phyloP scores from a whole-genome alignment of 306 rosid species.

The Urtica urens region DNA sequence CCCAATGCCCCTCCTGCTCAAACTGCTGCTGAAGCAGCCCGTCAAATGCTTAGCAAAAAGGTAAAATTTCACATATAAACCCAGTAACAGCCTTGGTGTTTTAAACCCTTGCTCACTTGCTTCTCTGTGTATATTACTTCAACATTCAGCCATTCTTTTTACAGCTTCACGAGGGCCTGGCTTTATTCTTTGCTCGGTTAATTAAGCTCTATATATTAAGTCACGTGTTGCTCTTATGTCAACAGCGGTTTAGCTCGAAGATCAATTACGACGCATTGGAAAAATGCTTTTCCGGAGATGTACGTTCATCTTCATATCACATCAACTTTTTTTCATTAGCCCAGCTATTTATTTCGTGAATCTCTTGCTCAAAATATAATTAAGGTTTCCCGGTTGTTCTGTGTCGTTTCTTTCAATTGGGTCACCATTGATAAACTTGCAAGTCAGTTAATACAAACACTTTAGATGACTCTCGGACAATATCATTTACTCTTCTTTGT shows the following conservation, averaged over 20 bases:
- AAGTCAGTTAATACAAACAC: too few species aligned
- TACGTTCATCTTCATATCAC: conserved; percentile 19
- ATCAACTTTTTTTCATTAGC: too few species aligned
- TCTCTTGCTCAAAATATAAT: too few species aligned
- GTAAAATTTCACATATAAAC: conserved; percentile 14
- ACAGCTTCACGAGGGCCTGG: not conserved
- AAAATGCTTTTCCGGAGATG: conserved; percentile 35
- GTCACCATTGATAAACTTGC: too few species aligned
- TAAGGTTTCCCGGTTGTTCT: too few species aligned
- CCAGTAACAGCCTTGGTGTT: too few species aligned
- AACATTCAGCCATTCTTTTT: not conserved
- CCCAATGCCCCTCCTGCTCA: conserved; percentile 54
- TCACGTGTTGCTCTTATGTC: conserved; percentile 2
- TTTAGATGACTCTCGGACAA: too few species aligned
- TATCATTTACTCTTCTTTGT: too few species aligned
- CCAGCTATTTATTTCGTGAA: too few species aligned
- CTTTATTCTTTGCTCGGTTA: not conserved
- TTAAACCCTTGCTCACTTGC: not conserved
- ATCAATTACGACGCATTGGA: conserved; percentile 48
- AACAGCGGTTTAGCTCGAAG: conserved; percentile 55
- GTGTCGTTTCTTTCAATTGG: too few species aligned
- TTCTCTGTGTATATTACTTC: not conserved
- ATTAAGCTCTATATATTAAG: not conserved
- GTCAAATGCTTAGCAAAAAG: conserved; percentile 51
- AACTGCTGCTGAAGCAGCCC: conserved; percentile 60